Conservation (phyloP, 208 protist species). For the Balamuthia mandrillaris region DNA sequence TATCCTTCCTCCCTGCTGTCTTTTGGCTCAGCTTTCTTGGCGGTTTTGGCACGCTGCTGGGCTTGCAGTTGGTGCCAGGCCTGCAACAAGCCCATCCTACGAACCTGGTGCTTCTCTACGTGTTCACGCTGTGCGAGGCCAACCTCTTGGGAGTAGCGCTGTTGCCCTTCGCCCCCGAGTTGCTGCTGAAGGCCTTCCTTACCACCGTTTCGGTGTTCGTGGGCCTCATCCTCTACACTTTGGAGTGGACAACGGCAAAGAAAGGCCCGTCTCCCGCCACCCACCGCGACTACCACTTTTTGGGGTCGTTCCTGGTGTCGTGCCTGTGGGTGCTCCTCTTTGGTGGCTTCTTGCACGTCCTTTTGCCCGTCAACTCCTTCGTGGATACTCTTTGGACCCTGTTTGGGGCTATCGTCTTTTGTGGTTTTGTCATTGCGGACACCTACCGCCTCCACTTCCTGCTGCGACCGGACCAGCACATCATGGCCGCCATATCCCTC, state of each 20-base stretch:
- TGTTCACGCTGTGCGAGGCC: constrained; percentile 9
- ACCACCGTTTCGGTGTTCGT: background rate
- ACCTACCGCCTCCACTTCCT: constrained; percentile 14
- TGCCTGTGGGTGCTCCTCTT: background rate
- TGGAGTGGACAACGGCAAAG: background rate
- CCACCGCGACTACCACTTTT: background rate
- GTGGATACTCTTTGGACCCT: constrained; percentile 6
- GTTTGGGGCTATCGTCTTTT: constrained; percentile 11
- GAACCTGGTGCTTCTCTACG: background rate
- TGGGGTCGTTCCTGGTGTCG: background rate
- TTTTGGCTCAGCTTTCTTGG: constrained; percentile 1
- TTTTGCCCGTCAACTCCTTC: background rate
- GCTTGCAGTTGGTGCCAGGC: background rate
- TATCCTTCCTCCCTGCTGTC: background rate
- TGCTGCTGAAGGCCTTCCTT: background rate
- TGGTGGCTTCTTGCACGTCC: background rate
- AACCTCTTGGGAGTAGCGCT: background rate
- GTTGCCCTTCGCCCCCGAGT: background rate
- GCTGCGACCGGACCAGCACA: background rate
- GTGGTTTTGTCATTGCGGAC: constrained; percentile 9
- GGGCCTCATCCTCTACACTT: constrained; percentile 14
- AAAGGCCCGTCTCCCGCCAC: too few species aligned
- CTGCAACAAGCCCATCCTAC: background rate
- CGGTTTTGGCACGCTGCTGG: background rate
- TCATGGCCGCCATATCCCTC: background rate